A percentile compares a stretch with the other conserved stretches of the same genome.
These are phyloP conservation scores for Alternaria sp. DNA, from an alignment of 2,329 filamentous ascomycete genomes.

Conservation along the genomic window DNA sequence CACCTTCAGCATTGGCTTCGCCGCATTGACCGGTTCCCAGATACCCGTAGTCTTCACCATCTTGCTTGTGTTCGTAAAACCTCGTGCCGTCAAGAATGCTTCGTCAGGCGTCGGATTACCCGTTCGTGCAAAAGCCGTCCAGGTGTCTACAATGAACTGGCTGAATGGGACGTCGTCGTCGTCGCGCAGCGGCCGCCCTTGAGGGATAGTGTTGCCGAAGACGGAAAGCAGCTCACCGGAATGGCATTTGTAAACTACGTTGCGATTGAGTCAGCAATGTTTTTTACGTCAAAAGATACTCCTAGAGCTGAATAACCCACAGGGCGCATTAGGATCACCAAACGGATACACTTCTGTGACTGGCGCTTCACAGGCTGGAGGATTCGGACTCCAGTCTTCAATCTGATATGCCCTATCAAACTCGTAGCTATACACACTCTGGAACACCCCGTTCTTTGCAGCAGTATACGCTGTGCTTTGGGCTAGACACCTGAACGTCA, in stretches of 20 bases:
- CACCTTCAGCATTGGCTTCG: neutral
- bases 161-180: neutral
- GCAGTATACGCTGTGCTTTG: conserved; percentile 40
- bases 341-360: conserved; percentile 30
- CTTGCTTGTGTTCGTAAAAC: neutral
- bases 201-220: neutral
- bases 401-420: conserved; percentile 46
- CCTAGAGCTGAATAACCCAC: neutral
- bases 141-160: neutral
- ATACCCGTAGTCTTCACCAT: neutral
- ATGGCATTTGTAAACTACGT: neutral
- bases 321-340: conserved; percentile 34
- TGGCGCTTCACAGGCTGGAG: conserved; percentile 48
- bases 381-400: conserved; percentile 38
- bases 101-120: conserved; percentile 12
- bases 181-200: neutral
- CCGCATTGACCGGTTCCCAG: neutral
- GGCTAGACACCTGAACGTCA: conserved; percentile 42
- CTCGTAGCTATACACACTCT: conserved; percentile 39
- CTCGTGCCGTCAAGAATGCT: neutral
- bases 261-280: neutral
- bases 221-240: neutral
- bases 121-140: neutral
- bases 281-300: neutral
- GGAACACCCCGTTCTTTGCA: conserved; percentile 35